Evolutionary conservation across 495 filamentous ascomycete species (phyloP).

Genomic region (Hamigera avellanea): DNA sequence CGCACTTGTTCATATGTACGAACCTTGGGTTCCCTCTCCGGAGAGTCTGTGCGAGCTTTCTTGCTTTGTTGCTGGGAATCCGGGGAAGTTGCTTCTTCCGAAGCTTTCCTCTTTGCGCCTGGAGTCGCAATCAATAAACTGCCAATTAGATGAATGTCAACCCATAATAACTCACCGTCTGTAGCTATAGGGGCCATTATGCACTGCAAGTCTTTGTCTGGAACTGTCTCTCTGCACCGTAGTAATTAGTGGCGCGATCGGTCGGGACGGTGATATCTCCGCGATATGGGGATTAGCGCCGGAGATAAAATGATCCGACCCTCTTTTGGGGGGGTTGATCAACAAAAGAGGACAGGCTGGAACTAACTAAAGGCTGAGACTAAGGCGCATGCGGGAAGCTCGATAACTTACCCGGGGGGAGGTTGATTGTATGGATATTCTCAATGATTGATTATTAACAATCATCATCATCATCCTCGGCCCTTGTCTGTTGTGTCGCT

Average conservation of each 20-base stretch:
- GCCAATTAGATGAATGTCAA: background rate
- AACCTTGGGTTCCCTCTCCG: conserved; percentile 41
- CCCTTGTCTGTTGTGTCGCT: too few relatives aligned
- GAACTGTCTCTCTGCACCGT: background rate
- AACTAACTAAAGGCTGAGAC: background rate
- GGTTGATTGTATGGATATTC: too few relatives aligned
- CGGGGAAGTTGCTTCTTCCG: conserved; percentile 53
- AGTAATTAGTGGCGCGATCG: background rate
- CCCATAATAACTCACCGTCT: conserved; percentile 9
- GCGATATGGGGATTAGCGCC: conserved; percentile 5
- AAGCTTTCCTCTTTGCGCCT: conserved; percentile 71
- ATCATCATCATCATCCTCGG: too few relatives aligned
- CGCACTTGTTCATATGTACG: too few relatives aligned
- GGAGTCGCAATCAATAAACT: conserved; percentile 6
- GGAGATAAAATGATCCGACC: conserved; percentile 10
- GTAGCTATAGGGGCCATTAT: conserved; percentile 6
- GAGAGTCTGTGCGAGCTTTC: conserved; percentile 49
- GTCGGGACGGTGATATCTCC: conserved; percentile 1
- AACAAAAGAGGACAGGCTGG: background rate
- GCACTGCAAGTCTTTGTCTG: background rate
- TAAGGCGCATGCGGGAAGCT: too few relatives aligned
- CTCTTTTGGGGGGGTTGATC: conserved; percentile 4
- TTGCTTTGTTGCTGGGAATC: conserved; percentile 37
- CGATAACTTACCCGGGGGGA: too few relatives aligned
- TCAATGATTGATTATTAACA: too few relatives aligned